Base-by-base conservation (phyloP, 2,329 filamentous ascomycete species). In the Diaporthe eres region DNA sequence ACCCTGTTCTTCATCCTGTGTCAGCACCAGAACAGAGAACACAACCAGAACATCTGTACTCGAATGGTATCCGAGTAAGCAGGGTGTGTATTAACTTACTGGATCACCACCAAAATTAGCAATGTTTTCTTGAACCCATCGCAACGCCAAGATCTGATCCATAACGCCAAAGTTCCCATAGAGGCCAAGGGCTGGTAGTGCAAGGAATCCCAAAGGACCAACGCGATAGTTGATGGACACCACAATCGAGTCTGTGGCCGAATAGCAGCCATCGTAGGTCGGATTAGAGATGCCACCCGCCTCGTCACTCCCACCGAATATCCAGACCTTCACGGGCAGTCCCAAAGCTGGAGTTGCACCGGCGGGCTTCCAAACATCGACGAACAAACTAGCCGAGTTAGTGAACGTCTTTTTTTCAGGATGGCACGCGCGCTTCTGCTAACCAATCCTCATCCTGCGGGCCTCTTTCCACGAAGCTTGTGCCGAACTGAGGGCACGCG, bases 191-290 rank as follows among this genome's bases (percentile, higher is more conserved):
- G 1, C 13, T 0, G 65, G 49, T 3, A 70, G 47, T 22, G 65
- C 65, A 22, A 55, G 65, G 17, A 55, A 70, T 31, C 65, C 65
- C 65, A 70, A 44, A 19, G 65, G 65, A 13, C 49, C 65, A 8
- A 70, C 15, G 28, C 65, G 65, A 31, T 70, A 70, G 65, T 55
- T 70, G 34, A 70, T 70, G n/a, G 49, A 68, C 47, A 68, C 63
- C 63, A 68, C 63, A 2, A 70, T 8, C 12, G 49, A 70, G 49
- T 70, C 49, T 55, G 65, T 55, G 22, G 65, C 65, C n/a, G 65
- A 70, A 49, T 70, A 55, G n/a, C 65, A 70, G 34, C 65, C 65
- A 39, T 70, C 25, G 34, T 70, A 70, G 15, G 22, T 55, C 4
- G 65, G 65, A 25, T 70, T n/a, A 39, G 65, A 42, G 2, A 70